A percentile compares a stretch with the other conserved stretches of the same genome.
Conservation (phyloP, 305 asterid species). For the Rubia peregrina region DNA sequence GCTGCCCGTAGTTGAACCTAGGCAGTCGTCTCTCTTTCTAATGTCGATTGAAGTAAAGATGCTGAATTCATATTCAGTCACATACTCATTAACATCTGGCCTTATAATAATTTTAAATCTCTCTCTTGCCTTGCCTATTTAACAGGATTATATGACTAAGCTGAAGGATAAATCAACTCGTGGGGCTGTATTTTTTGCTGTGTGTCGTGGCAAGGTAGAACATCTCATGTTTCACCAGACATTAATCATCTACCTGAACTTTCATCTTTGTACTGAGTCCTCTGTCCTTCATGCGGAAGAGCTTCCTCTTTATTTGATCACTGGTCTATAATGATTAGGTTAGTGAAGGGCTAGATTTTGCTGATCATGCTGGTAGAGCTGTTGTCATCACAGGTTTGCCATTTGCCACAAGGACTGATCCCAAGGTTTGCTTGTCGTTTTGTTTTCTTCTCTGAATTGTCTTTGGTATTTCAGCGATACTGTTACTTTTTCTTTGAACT, state of each 20-base stretch:
- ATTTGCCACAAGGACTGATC: slow-evolving; percentile 76
- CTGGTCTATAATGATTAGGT: slow-evolving; percentile 40
- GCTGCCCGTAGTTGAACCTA: slow-evolving; percentile 94
- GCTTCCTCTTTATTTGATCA: slow-evolving; percentile 1
- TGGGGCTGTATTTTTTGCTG: slow-evolving; percentile 94
- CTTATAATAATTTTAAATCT: slow-evolving; percentile 10
- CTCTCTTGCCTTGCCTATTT: slow-evolving; percentile 23
- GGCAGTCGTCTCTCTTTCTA: slow-evolving; percentile 85
- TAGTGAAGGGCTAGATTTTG: slow-evolving; percentile 98
- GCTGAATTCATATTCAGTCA: neutral
- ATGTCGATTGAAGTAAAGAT: slow-evolving; percentile 70
- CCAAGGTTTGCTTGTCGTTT: slow-evolving; percentile 56
- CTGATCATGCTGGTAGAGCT: slow-evolving; percentile 98
- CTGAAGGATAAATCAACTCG: slow-evolving; percentile 58
- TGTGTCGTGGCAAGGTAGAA: slow-evolving; percentile 94
- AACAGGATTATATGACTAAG: slow-evolving; percentile 84
- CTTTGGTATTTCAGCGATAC: neutral
- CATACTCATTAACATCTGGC: neutral
- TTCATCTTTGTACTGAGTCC: slow-evolving; percentile 4
- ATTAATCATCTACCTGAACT: neutral
- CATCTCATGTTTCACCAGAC: neutral
- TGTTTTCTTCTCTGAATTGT: slow-evolving; percentile 5
- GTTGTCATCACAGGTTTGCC: slow-evolving; percentile 95
- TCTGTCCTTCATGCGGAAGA: neutral
- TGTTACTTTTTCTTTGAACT: neutral